phyloP scores from a whole-genome alignment of 371 early-diverging fungal species.

The Syncephalastrum monosporum region DNA sequence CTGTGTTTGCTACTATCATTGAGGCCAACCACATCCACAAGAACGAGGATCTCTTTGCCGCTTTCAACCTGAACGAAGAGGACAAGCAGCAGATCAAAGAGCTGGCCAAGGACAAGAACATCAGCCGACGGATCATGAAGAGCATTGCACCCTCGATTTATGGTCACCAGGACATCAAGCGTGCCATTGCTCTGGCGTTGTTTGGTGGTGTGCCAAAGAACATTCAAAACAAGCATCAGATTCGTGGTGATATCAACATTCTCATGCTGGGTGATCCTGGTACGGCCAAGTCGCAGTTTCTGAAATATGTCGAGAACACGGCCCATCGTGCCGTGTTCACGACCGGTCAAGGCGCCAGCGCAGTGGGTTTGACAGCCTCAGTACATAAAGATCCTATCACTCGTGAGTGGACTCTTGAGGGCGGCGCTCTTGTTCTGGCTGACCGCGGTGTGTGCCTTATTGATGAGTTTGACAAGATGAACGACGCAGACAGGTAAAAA shows the following conservation, averaged over 20 bases:
- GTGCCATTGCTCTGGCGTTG: slow-evolving; percentile 91
- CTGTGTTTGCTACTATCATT: slow-evolving; percentile 96
- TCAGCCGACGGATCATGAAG: slow-evolving; percentile 87
- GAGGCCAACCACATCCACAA: slow-evolving; percentile 94
- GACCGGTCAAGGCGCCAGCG: slow-evolving; percentile 99
- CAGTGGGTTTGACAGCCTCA: slow-evolving; percentile 99
- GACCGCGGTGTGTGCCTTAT: slow-evolving; percentile 94
- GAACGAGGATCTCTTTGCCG: slow-evolving; percentile 86
- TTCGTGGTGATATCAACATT: slow-evolving; percentile 99
- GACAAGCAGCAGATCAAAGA: slow-evolving; percentile 84
- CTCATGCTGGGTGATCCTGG: slow-evolving; percentile 99
- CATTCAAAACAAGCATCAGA: slow-evolving; percentile 87
- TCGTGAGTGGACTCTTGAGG: slow-evolving; percentile 99
- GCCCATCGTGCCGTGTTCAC: slow-evolving; percentile 97
- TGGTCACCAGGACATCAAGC: slow-evolving; percentile 98
- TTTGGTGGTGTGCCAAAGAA: slow-evolving; percentile 98
- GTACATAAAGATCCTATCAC: slow-evolving; percentile 97
- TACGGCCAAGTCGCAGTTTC: slow-evolving; percentile 98
- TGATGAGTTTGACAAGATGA: slow-evolving; percentile 96
- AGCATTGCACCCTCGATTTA: slow-evolving; percentile 99
- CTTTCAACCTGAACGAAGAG: slow-evolving; percentile 87
- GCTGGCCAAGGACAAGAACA: slow-evolving; percentile 78
- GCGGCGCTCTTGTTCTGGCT: slow-evolving; percentile 96
- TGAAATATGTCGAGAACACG: slow-evolving; percentile 97
- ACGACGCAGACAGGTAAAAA: slow-evolving; percentile 74